Base-by-base conservation (phyloP, 176 grass and related monocot genomes). In the Avena atlantica region DNA sequence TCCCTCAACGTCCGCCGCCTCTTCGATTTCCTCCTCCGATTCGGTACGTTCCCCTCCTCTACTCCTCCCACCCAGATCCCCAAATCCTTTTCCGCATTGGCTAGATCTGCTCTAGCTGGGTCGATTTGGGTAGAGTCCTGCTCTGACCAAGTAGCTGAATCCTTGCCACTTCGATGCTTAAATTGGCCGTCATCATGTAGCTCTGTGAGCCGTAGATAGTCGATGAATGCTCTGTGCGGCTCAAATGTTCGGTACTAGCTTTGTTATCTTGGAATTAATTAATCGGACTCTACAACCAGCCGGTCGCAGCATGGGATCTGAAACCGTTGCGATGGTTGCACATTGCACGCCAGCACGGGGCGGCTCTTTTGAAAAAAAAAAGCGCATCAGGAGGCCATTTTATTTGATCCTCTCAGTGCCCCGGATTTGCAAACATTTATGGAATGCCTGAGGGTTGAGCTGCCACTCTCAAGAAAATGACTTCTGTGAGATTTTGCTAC, bases 1-100 rank as follows among this genome's bases (percentile, higher is more conserved):
- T 98, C 95, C 84, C 95, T 98, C 89, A 98, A 98, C 86, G 91
- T 98, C 29, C 89, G 93, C 9, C 93, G 95, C 84, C 95, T 95
- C 95, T 98, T 98, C 76, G 91, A 98, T 62, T 95, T 98, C 88
- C 95, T 98, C 89, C 70, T 98, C 81, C 82, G 89, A 78, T 95
- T 98, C 86, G 93, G 95, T 98, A 64, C 61, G 58, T 50, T 2
- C 55, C 56, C 19, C 8, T 42, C 45, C 9, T 1, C 45, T 9
- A 8, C 45, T 47, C 56, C 19, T 58, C 6, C 14, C 40, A n/a
- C 13, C 21, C n/a, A 51, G 9, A 12, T 21, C 29, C 10, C 49
- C 47, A 61, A 61, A 12, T 25, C 50, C 23, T 50, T 11, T 21
- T 11, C 34, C 53, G 29, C 6, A 12, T 15, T 59, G 7, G 9